phyloP scores from a whole-genome alignment of 192 early-diverging fungal species.

The Rhizophagus sp. region DNA sequence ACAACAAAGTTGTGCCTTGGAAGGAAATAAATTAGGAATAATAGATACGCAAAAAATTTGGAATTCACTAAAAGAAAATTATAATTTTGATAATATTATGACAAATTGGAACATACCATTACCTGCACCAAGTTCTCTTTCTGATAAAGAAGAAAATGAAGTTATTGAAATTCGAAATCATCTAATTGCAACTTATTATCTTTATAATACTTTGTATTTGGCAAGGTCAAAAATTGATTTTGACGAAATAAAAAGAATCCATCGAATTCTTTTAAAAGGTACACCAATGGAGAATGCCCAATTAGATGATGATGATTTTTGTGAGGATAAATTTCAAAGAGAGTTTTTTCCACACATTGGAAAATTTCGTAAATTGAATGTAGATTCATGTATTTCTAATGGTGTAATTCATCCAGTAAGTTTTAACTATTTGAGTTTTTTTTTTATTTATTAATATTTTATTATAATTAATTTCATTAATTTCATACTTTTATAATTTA shows the following conservation, averaged over 20 bases:
- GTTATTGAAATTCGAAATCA: constrained; percentile 20
- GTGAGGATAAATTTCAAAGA: too few species aligned
- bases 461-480: neutral
- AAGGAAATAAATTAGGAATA: neutral
- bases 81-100: constrained; percentile 11
- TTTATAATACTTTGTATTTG: constrained; percentile 1
- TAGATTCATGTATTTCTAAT: neutral
- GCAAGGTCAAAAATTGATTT: neutral
- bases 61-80: neutral
- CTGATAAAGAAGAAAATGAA: too few species aligned
- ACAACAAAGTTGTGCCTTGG: constrained; percentile 20
- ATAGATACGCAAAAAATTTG: constrained; percentile 18
- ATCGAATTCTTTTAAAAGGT: constrained; percentile 19
- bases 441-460: neutral
- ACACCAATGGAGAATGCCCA: neutral
- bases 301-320: neutral
- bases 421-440: neutral
- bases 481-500: neutral
- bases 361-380: neutral
- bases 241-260: constrained; percentile 19
- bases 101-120: constrained; percentile 2
- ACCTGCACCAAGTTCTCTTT: neutral
- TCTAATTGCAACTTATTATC: constrained; percentile 18
- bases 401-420: constrained; percentile 13
- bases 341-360: neutral